These are phyloP conservation scores for Mycena olivaceomarginata DNA, from an alignment of 768 basidiomycete species.

Conservation along the genomic window DNA sequence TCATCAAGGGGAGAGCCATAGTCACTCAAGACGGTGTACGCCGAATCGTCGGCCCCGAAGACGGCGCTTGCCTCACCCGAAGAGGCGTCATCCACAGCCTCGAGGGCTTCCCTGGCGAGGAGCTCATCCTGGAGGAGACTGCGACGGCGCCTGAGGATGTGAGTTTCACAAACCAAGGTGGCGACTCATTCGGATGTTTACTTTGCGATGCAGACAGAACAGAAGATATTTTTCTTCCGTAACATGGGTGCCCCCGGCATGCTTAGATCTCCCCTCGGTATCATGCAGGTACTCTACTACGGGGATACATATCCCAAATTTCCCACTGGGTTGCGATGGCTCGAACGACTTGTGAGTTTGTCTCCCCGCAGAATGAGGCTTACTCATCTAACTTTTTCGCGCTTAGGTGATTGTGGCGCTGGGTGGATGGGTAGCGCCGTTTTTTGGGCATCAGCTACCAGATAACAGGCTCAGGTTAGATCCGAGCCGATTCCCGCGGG, in stretches of 20 bases:
- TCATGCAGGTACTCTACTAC: constrained; percentile 27
- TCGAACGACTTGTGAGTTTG: constrained; percentile 18
- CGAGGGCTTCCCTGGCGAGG: constrained; percentile 19
- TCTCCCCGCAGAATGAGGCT: too few species aligned
- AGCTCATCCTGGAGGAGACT: constrained; percentile 18
- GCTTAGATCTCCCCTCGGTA: not conserved
- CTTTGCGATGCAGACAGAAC: constrained; percentile 5
- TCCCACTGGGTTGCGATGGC: constrained; percentile 2
- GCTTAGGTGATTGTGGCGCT: too few species aligned
- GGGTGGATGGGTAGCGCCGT: not conserved
- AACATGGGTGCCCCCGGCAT: constrained; percentile 3
- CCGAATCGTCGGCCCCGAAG: not conserved
- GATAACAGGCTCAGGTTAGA: not conserved
- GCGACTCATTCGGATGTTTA: not conserved
- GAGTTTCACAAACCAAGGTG: too few species aligned
- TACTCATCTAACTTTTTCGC: too few species aligned
- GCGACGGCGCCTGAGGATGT: not conserved
- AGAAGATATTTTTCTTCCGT: constrained; percentile 29
- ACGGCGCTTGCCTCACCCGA: not conserved
- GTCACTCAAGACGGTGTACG: constrained; percentile 18
- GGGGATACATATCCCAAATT: constrained; percentile 24
- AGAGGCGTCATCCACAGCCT: constrained; percentile 25
- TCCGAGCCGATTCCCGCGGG: too few species aligned
- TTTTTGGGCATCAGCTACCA: not conserved
- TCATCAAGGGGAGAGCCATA: constrained; percentile 16